Conservation (phyloP, 2,329 filamentous ascomycete species). For the Polytolypa hystricis region DNA sequence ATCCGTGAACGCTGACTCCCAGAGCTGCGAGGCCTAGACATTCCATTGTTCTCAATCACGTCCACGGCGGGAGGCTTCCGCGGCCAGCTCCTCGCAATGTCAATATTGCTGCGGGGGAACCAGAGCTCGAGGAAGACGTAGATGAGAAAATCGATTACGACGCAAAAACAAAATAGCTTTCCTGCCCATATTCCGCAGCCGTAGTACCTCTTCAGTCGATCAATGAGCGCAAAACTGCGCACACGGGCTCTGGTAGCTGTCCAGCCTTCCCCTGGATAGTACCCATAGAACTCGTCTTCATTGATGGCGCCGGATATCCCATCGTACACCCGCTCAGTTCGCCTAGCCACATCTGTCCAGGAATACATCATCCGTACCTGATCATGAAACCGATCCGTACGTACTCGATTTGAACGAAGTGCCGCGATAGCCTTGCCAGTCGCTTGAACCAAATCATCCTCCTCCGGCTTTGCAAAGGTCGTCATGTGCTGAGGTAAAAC, state of each 20-base stretch:
- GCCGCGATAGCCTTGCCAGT: conserved; percentile 82
- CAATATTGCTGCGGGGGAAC: conserved; percentile 75
- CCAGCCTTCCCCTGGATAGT: conserved; percentile 57
- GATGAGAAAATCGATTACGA: conserved; percentile 85
- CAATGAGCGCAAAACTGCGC: conserved; percentile 84
- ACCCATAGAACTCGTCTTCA: conserved; percentile 80
- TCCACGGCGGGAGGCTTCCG: conserved; percentile 44
- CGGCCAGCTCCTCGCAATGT: conserved; percentile 85
- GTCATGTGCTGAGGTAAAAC: conserved; percentile 96
- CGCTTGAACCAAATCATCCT: conserved; percentile 83
- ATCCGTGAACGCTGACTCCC: no score
- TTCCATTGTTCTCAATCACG: background rate
- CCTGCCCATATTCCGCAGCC: conserved; percentile 98
- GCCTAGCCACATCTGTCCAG: conserved; percentile 88
- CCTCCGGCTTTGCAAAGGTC: conserved; percentile 90
- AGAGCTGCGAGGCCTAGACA: no score
- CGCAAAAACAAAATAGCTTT: conserved; percentile 91
- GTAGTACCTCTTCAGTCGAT: conserved; percentile 90
- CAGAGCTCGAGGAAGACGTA: conserved; percentile 80
- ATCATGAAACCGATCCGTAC: conserved; percentile 89
- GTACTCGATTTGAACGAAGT: conserved; percentile 72
- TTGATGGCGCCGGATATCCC: conserved; percentile 79
- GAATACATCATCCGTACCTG: conserved; percentile 98
- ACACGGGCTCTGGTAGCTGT: conserved; percentile 61
- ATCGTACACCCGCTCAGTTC: conserved; percentile 91